These are phyloP conservation scores for Isabelozyma rhagii DNA, from an alignment of 805 yeast genomes.

Conservation along the genomic window DNA sequence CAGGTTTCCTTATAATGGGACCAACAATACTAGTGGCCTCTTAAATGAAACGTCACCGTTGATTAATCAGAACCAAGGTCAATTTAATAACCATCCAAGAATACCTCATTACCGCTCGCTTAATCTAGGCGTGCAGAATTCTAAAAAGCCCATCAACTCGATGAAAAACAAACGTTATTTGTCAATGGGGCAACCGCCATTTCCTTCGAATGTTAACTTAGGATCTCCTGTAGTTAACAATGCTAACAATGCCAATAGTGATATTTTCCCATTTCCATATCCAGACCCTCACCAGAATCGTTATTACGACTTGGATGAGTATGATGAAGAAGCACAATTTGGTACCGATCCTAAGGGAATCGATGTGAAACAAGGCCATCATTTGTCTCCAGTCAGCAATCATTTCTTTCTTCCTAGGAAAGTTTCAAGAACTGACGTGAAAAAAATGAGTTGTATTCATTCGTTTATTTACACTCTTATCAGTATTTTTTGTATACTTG, in stretches of 20 bases:
- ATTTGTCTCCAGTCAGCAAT: constrained; percentile 17
- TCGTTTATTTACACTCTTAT: constrained; percentile 42
- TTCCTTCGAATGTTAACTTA: background rate
- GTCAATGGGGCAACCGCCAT: constrained; percentile 24
- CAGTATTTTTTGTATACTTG: constrained; percentile 49
- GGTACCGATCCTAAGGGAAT: constrained; percentile 1
- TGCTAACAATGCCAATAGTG: constrained; percentile 11
- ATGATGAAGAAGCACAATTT: constrained; percentile 28
- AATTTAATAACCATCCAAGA: constrained; percentile 8
- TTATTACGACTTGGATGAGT: constrained; percentile 39
- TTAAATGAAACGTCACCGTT: constrained; percentile 32
- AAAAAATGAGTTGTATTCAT: constrained; percentile 20
- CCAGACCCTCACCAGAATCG: constrained; percentile 23
- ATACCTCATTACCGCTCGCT: constrained; percentile 42
- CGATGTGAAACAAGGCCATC: constrained; percentile 6
- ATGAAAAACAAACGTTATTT: constrained; percentile 27
- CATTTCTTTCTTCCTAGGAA: constrained; percentile 30
- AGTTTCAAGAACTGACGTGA: constrained; percentile 12
- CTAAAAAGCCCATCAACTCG: constrained; percentile 8
- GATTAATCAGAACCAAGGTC: constrained; percentile 15
- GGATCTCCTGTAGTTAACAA: constrained; percentile 4
- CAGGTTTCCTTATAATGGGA: constrained; percentile 32
- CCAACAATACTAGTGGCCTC: constrained; percentile 13
- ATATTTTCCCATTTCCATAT: constrained; percentile 35
- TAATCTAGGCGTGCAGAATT: constrained; percentile 28